phyloP scores from a whole-genome alignment of 495 filamentous ascomycete genomes.

The Letharia columbiana region DNA sequence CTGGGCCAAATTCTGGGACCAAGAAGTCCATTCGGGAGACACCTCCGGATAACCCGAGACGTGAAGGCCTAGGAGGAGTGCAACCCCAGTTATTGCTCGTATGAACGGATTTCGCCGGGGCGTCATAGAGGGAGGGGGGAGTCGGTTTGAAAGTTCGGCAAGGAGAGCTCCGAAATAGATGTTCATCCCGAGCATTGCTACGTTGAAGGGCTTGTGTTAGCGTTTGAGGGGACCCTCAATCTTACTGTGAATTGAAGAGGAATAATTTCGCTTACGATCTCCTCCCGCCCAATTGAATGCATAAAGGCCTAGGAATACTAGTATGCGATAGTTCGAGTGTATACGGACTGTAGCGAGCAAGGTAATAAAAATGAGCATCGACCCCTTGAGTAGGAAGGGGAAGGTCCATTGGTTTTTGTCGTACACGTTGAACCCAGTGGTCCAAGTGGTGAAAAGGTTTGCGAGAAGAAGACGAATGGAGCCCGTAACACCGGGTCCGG shows the following conservation, averaged over 20 bases:
- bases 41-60: constrained; percentile 51
- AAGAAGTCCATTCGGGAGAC: constrained; percentile 46
- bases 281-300: constrained; percentile 14
- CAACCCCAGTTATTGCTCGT: constrained; percentile 34
- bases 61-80: constrained; percentile 38
- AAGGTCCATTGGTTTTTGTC: constrained; percentile 61
- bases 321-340: constrained; percentile 24
- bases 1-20: constrained; percentile 37
- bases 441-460: constrained; percentile 51
- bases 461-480: constrained; percentile 36
- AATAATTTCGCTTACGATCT: constrained; percentile 15
- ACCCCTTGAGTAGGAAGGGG: constrained; percentile 50
- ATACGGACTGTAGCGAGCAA: constrained; percentile 48
- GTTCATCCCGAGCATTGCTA: constrained; percentile 20
- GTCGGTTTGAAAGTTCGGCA: constrained; percentile 49
- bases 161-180: constrained; percentile 45
- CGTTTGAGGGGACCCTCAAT: background rate
- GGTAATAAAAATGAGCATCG: constrained; percentile 52
- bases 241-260: background rate
- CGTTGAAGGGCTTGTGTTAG: constrained; percentile 2
- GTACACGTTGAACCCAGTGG: constrained; percentile 46
- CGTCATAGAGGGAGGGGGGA: background rate
- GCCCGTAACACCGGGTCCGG: constrained; percentile 20
- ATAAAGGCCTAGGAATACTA: constrained; percentile 18
- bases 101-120: constrained; percentile 1